These are phyloP conservation scores for Chlorella ohadii DNA, from an alignment of 139 green algal genomes.

Conservation along the genomic window DNA sequence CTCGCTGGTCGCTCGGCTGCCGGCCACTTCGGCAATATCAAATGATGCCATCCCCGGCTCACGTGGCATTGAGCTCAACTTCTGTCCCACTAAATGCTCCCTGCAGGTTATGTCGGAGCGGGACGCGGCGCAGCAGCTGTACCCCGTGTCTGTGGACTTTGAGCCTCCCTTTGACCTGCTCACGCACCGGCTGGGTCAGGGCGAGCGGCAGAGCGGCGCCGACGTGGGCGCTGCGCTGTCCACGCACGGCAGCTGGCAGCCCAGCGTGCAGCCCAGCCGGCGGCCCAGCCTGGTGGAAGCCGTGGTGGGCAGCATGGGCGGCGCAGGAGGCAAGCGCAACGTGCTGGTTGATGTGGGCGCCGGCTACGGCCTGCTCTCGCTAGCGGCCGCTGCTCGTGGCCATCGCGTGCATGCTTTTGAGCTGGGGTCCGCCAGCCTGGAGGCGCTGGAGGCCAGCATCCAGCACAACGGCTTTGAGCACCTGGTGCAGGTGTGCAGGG, in stretches of 20 bases:
- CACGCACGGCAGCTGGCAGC: conserved; percentile 80
- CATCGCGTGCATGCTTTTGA: conserved; percentile 83
- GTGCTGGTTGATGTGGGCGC: conserved; percentile 77
- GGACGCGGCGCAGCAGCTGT: conserved; percentile 45
- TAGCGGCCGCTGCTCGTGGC: conserved; percentile 79
- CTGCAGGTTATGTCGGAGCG: conserved; percentile 19
- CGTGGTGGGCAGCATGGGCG: conserved; percentile 74
- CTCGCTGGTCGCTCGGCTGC: too few relatives aligned
- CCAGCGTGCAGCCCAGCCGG: conserved; percentile 57
- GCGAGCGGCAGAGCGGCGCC: conserved; percentile 51
- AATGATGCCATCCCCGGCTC: too few relatives aligned
- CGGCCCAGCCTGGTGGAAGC: conserved; percentile 77
- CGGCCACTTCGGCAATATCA: too few relatives aligned
- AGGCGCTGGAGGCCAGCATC: conserved; percentile 65
- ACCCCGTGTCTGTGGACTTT: conserved; percentile 72
- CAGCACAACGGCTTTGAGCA: conserved; percentile 76
- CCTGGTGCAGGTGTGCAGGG: conserved; percentile 41
- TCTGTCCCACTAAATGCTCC: too few relatives aligned
- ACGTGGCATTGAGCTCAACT: too few relatives aligned
- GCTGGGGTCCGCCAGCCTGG: conserved; percentile 48
- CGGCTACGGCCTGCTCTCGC: conserved; percentile 76
- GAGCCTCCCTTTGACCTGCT: conserved; percentile 82
- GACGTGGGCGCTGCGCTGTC: conserved; percentile 72
- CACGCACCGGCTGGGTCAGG: conserved; percentile 35
- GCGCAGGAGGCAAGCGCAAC: conserved; percentile 9